Evolutionary conservation across 2,329 filamentous ascomycete genomes (phyloP).

Genomic region (Penicillium sp.): DNA sequence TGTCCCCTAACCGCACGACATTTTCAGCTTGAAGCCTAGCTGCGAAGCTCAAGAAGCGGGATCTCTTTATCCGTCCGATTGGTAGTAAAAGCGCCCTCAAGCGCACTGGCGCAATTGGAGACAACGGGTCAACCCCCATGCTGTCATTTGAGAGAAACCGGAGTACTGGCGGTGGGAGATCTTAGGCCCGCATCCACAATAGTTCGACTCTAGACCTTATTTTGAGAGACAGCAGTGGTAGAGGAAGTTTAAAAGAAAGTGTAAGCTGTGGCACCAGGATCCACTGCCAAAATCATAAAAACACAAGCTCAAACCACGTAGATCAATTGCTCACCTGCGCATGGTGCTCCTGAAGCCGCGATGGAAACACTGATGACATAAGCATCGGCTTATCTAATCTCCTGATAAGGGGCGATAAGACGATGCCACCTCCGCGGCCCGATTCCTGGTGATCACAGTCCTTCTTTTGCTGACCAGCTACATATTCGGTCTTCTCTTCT

Average conservation of each 20-base stretch:
- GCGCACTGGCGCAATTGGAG: constrained; percentile 87
- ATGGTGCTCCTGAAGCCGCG: constrained; percentile 8
- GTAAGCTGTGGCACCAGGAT: background rate
- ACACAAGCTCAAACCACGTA: constrained; percentile 1
- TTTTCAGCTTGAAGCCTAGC: constrained; percentile 75
- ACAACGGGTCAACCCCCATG: constrained; percentile 87
- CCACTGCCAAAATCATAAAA: background rate
- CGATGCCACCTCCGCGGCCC: background rate
- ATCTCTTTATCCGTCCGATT: constrained; percentile 79
- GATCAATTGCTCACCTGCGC: constrained; percentile 1
- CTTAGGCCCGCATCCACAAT: constrained; percentile 35
- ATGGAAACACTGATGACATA: constrained; percentile 5
- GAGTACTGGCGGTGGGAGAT: constrained; percentile 33
- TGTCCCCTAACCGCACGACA: constrained; percentile 80
- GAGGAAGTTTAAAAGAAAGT: background rate
- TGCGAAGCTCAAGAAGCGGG: constrained; percentile 77
- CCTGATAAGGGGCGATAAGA: background rate
- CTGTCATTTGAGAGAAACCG: constrained; percentile 50
- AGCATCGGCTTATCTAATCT: background rate
- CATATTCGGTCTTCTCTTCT: background rate
- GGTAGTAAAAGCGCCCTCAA: constrained; percentile 86
- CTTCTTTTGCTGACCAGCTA: background rate
- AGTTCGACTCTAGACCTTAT: constrained; percentile 25
- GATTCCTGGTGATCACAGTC: background rate
- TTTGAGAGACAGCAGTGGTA: constrained; percentile 2